Conservation (phyloP, 441 rosid genomes). For the Pelargonium citronellum region DNA sequence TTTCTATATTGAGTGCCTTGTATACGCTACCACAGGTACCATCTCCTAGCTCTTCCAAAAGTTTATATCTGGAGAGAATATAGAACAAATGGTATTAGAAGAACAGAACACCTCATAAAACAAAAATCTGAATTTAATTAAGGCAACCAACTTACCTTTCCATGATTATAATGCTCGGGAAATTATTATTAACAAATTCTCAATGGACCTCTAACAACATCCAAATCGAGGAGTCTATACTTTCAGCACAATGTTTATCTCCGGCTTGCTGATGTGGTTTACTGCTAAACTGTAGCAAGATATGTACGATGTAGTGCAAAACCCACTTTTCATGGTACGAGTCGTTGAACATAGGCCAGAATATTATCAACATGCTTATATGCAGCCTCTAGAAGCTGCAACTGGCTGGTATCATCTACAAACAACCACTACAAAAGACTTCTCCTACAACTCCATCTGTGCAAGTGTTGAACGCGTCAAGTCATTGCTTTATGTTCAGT, state of each 20-base stretch:
- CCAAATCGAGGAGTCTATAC: slow-evolving; percentile 44
- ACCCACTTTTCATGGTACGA: slow-evolving; percentile 49
- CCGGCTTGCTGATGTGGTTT: slow-evolving; percentile 36
- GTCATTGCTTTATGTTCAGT: slow-evolving; percentile 12
- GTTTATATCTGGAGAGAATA: slow-evolving; percentile 52
- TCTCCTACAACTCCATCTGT: slow-evolving; percentile 14
- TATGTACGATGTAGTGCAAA: slow-evolving; percentile 40
- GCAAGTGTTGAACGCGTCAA: slow-evolving; percentile 15
- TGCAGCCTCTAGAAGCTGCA: slow-evolving; percentile 80
- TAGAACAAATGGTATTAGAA: slow-evolving; percentile 8
- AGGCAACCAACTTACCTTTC: slow-evolving; percentile 53
- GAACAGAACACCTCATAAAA: slow-evolving; percentile 7
- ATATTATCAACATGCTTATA: slow-evolving; percentile 63
- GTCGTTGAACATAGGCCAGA: slow-evolving; percentile 38
- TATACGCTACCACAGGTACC: slow-evolving; percentile 95
- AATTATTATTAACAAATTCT: slow-evolving; percentile 41
- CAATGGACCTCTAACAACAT: slow-evolving; percentile 57
- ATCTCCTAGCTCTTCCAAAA: slow-evolving; percentile 89
- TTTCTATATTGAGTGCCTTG: slow-evolving; percentile 70
- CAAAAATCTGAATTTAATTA: background rate
- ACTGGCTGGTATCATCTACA: slow-evolving; percentile 45
- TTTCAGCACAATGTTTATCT: slow-evolving; percentile 33
- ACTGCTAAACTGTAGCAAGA: slow-evolving; percentile 63
- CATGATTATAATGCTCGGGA: slow-evolving; percentile 38
- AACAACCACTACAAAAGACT: slow-evolving; percentile 18